Evolutionary conservation across 73 alveolate species (phyloP).

Genomic region (Paramecium biaurelia): DNA sequence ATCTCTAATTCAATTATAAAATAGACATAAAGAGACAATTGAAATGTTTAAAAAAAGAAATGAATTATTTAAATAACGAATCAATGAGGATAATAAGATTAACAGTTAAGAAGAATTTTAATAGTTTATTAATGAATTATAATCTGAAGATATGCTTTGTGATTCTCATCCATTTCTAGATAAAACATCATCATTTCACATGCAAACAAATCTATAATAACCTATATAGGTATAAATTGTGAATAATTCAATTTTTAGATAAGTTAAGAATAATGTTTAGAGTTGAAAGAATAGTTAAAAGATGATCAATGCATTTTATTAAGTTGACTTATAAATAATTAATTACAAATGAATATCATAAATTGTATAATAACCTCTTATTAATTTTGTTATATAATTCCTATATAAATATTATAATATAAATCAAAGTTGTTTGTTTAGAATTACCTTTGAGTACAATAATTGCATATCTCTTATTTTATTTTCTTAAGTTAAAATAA

Average conservation of each 20-base stretch:
- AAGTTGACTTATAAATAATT: not conserved
- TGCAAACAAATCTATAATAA: not conserved
- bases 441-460: no score
- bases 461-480: no score
- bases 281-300: not conserved
- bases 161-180: constrained; percentile 49
- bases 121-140: not conserved
- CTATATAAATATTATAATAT: no score
- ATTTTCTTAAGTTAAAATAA: no score
- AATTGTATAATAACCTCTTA: not conserved
- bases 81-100: constrained; percentile 1
- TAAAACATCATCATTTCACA: not conserved
- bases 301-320: not conserved
- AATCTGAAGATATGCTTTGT: not conserved
- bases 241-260: not conserved
- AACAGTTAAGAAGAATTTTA: not conserved
- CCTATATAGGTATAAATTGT: not conserved
- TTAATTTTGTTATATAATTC: not conserved
- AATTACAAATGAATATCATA: not conserved
- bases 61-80: not conserved
- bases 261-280: constrained; percentile 21
- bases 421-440: no score
- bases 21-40: not conserved
- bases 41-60: constrained; percentile 1
- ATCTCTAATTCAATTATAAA: not conserved